Conservation (phyloP, 2,329 filamentous ascomycete species). For the Penicillium rolfsii region DNA sequence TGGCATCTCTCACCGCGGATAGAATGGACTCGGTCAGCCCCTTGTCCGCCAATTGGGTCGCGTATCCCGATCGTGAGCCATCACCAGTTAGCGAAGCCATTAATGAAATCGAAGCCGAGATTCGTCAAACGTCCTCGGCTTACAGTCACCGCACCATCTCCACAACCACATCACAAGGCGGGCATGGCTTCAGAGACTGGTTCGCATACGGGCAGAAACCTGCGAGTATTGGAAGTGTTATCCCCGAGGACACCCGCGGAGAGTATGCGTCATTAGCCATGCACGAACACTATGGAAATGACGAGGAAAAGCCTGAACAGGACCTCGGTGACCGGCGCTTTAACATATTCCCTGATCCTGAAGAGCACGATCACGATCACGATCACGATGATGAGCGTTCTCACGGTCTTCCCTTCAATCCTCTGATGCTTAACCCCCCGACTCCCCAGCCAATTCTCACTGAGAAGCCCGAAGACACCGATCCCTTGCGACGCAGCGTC, state of each 20-base stretch:
- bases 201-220: constrained; percentile 37
- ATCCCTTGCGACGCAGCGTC: constrained; percentile 36
- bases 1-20: constrained; percentile 34
- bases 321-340: constrained; percentile 44
- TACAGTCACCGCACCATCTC: constrained; percentile 36
- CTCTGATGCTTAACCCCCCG: constrained; percentile 52
- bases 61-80: constrained; percentile 40
- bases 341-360: constrained; percentile 40
- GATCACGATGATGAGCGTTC: constrained; percentile 28
- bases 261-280: constrained; percentile 43
- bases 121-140: constrained; percentile 40
- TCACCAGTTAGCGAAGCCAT: constrained; percentile 33
- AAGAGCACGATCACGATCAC: constrained; percentile 33
- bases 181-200: constrained; percentile 41
- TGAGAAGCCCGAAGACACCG: constrained; percentile 29
- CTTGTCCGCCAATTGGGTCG: constrained; percentile 48
- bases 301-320: constrained; percentile 36
- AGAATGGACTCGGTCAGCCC: constrained; percentile 42
- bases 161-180: constrained; percentile 26
- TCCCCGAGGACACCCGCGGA: constrained; percentile 40
- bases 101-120: constrained; percentile 26
- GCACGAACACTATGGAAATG: constrained; percentile 40
- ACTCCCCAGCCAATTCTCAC: constrained; percentile 42
- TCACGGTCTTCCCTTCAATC: constrained; percentile 40
- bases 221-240: constrained; percentile 34